Evolutionary conservation across 1,284 basidiomycete genomes (phyloP), one percentile per base, ranked within the genome.

Genomic region (Ustilago cynodontis): DNA sequence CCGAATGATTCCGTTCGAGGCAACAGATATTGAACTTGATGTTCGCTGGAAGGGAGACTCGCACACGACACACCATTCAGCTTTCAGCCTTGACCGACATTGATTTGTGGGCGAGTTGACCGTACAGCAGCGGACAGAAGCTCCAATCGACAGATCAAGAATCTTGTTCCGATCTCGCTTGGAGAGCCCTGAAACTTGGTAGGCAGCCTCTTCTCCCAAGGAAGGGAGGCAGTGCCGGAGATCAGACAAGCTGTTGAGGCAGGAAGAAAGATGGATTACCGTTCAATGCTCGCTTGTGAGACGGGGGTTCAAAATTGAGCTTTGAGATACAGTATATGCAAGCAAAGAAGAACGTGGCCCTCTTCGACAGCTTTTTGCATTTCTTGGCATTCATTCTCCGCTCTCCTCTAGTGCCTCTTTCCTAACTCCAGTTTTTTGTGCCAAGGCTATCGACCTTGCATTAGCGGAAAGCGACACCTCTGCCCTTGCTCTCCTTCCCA

Each of bases 281-380:
- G 35, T 37, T 37, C 5, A 16, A 20, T 16, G 43, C 43, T 45
- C 43, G 43, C 43, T 45, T 45, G 22, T 3, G 3, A 37, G 35
- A 9, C 8, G 35, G 14, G 3, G 35, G 6, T 33, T 5, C 31
- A 11, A 37, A 11, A 37, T 37, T 37, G 35, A 33, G 31, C 31
- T 33, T 33, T 33, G 31, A 33, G 5, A 11, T 33, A 33, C 11
- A 33, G 5, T 45, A 22, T 45, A 28, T 28, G 49, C 49, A 50
- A n/a, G 22, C n/a, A 50, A 6, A 33, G 26, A 28, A 33, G 60
- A 69, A 63, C 60, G 66, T 63, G 66, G 66, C 55, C 60, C 5
- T 55, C 31, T 58, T 62, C 53, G 66, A 69, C 66, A 69, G 60
- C 24, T 26, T 2, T 1, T 20, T 69, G 66, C 60, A 69, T 29